phyloP scores from a whole-genome alignment of 148 eudicot genomes.

The Fallopia convolvulus region DNA sequence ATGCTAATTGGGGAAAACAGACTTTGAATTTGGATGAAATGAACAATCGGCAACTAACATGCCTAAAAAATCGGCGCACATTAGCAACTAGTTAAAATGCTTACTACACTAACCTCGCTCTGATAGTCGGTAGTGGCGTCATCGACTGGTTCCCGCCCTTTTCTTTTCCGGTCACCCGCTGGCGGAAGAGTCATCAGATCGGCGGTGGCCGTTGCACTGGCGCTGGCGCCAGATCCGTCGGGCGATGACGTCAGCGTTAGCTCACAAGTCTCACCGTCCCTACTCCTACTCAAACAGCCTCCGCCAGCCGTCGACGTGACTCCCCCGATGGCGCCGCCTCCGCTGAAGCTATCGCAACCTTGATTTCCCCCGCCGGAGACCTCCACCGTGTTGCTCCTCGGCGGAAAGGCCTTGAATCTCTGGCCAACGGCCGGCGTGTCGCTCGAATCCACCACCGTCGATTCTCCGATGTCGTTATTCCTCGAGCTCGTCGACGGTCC shows the following conservation, averaged over 20 bases:
- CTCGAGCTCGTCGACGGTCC: conserved; percentile 7
- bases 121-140: background rate
- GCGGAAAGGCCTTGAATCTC: background rate
- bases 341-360: background rate
- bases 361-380: background rate
- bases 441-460: conserved; percentile 7
- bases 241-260: conserved; percentile 8
- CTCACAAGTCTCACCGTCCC: background rate
- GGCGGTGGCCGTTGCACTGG: conserved; percentile 1
- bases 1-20: background rate
- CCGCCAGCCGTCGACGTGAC: background rate
- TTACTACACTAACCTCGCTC: conserved; percentile 5
- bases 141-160: conserved; percentile 10
- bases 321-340: background rate
- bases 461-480: background rate
- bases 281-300: background rate
- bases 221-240: conserved; percentile 1
- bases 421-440: background rate
- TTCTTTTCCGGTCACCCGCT: background rate
- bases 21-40: background rate
- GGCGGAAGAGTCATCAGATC: conserved; percentile 5
- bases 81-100: background rate
- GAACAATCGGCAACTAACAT: background rate
- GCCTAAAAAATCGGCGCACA: background rate
- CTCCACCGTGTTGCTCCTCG: background rate